Evolutionary conservation across 495 filamentous ascomycete species (phyloP).

Genomic region (Cercophora samala): DNA sequence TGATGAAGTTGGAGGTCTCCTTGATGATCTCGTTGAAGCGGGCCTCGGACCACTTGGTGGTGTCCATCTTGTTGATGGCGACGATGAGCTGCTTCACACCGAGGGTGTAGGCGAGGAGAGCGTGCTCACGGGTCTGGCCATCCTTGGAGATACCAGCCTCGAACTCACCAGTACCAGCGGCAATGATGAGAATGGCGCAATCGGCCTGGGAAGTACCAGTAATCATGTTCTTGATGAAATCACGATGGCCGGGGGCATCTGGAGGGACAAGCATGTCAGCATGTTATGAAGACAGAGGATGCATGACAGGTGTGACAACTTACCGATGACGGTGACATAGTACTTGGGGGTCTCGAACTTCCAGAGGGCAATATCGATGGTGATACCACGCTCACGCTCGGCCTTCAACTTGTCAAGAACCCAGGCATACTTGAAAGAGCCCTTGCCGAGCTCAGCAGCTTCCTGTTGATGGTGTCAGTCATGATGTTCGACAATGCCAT

Average conservation of each 20-base stretch:
- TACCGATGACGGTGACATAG: slow-evolving; percentile 99
- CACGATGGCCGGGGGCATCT: slow-evolving; percentile 99
- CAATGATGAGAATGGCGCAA: slow-evolving; percentile 99
- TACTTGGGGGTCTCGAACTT: slow-evolving; percentile 99
- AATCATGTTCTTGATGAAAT: slow-evolving; percentile 99
- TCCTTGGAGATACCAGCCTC: slow-evolving; percentile 99
- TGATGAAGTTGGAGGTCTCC: slow-evolving; percentile 99
- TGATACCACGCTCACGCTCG: slow-evolving; percentile 99
- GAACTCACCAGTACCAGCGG: slow-evolving; percentile 99
- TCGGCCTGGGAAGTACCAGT: slow-evolving; percentile 99
- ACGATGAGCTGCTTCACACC: slow-evolving; percentile 99
- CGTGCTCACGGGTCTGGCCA: slow-evolving; percentile 99
- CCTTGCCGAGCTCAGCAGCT: slow-evolving; percentile 99
- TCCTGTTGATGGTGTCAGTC: slow-evolving; percentile 59
- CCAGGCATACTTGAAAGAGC: slow-evolving; percentile 99
- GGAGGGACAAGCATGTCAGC: slow-evolving; percentile 20
- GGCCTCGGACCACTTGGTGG: slow-evolving; percentile 93
- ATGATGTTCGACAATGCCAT: background rate
- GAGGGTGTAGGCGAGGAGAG: slow-evolving; percentile 98
- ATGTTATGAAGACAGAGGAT: background rate
- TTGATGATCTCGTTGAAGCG: slow-evolving; percentile 99
- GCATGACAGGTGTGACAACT: slow-evolving; percentile 28
- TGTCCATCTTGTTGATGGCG: slow-evolving; percentile 99
- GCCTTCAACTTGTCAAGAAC: slow-evolving; percentile 99
- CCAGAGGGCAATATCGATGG: slow-evolving; percentile 99